Evolutionary conservation across 1,284 basidiomycete species (phyloP).

Genomic region (Ganoderma meredithae): DNA sequence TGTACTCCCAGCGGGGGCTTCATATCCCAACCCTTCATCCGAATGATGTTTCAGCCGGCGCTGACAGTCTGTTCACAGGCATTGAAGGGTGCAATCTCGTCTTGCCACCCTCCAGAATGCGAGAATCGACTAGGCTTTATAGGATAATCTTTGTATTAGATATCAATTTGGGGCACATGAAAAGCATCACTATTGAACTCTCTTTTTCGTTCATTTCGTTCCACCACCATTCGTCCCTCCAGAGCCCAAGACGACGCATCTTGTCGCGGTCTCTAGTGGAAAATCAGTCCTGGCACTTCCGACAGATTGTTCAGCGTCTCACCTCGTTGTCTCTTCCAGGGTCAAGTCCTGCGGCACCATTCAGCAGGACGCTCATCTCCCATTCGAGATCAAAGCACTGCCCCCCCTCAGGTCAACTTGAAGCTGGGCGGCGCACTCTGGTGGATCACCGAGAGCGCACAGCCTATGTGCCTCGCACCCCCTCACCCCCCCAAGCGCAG

Average conservation of each 20-base stretch:
- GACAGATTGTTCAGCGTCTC: neutral
- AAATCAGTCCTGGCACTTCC: neutral
- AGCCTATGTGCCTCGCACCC: neutral
- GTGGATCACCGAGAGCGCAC: conserved; percentile 2
- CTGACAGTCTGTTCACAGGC: neutral
- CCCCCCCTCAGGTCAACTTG: neutral
- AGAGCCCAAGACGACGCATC: neutral
- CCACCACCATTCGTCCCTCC: too few species aligned
- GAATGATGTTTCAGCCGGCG: conserved; percentile 1
- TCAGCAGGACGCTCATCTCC: conserved; percentile 1
- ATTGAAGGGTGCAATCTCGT: neutral
- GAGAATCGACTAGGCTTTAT: neutral
- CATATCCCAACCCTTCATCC: neutral
- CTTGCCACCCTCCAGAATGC: neutral
- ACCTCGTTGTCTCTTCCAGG: neutral
- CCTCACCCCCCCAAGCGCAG: neutral
- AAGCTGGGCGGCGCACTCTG: neutral
- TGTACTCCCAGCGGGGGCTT: neutral
- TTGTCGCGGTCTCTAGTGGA: neutral
- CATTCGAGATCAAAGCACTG: neutral
- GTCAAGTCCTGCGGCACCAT: neutral
- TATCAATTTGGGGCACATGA: neutral
- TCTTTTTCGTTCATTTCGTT: too few species aligned
- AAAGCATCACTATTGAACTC: neutral
- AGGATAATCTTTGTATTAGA: neutral